These are phyloP conservation scores for Fraxinus nigra DNA, from an alignment of 305 asterid genomes.

Conservation along the genomic window DNA sequence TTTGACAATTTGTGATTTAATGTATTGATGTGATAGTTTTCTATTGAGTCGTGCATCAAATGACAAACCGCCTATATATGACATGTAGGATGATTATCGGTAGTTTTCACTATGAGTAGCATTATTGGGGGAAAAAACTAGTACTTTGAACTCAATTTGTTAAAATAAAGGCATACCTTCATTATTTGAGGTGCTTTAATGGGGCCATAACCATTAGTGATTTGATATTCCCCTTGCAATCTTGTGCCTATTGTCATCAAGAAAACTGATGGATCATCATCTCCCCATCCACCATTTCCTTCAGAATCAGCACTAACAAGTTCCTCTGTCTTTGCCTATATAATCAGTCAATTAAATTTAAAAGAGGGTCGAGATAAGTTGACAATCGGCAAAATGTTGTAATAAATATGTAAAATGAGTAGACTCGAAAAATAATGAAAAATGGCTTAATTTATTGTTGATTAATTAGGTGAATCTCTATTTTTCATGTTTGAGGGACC, in stretches of 20 bases:
- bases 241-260: constrained; percentile 26
- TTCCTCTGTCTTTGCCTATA: constrained; percentile 51
- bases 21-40: no score
- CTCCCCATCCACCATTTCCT: constrained; percentile 59
- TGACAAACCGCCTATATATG: no score
- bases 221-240: constrained; percentile 64
- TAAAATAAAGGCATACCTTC: constrained; percentile 37
- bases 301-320: constrained; percentile 44
- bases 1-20: no score
- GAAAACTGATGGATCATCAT: constrained; percentile 69
- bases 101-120: no score
- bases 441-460: no score
- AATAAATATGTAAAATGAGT: neutral
- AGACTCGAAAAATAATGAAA: no score
- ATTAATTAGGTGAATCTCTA: no score
- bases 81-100: no score
- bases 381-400: neutral
- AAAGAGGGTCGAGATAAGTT: neutral
- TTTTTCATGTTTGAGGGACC: no score
- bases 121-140: neutral
- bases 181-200: constrained; percentile 42
- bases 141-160: neutral
- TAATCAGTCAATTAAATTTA: neutral
- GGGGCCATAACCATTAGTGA: constrained; percentile 71
- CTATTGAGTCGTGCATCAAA: no score